Base-by-base conservation (phyloP, 352 stramenopile species). In the Globisporangium emineosum region DNA sequence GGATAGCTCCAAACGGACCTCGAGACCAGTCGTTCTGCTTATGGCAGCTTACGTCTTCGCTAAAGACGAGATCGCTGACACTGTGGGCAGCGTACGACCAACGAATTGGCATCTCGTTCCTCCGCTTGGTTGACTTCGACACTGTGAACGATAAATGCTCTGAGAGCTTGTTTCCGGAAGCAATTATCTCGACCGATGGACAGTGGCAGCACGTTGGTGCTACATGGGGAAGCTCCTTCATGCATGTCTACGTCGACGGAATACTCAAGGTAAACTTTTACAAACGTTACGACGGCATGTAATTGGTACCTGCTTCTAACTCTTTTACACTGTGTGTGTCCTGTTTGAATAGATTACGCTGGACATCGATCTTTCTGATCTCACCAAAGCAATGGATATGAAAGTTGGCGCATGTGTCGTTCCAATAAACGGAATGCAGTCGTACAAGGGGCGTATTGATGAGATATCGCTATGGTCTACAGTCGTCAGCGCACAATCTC, bases 401-500 rank as follows among this genome's bases (percentile, higher is more conserved):
- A 61, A 56, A 49, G 8, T 76, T 9, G 69, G 69, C 15, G 54
- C 69, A 1, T 72, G 69, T 35, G 51, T 53, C 9, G 27, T 60
- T 5, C 47, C 57, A 8, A 21, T n/a, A 29, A 19, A 35, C 17
- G 45, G 27, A 42, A 4, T 71, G 1, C 17, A 67, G 3, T 54
- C 60, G 29, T 78, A 75, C 51, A 64, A 67, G 0, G 73, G 70
- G 0, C 33, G 54, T 21, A 69, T 81, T 7, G 74, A 81, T 37
- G 71, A 81, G 57, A 10, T 78, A 12, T 81, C 71, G 1, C 25
- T 78, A 1, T 81, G 74, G 74, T 62, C 56, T 2, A 33, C 8
- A 15, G 21, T 27, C 1, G 54, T 73, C 19, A 35, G 70, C 29
- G 54, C 35, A 4, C 25, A 42, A 30, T 5, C 35, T 2, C 21